Conservation (phyloP, 805 yeast genomes). For the Spathaspora gorwiae region DNA sequence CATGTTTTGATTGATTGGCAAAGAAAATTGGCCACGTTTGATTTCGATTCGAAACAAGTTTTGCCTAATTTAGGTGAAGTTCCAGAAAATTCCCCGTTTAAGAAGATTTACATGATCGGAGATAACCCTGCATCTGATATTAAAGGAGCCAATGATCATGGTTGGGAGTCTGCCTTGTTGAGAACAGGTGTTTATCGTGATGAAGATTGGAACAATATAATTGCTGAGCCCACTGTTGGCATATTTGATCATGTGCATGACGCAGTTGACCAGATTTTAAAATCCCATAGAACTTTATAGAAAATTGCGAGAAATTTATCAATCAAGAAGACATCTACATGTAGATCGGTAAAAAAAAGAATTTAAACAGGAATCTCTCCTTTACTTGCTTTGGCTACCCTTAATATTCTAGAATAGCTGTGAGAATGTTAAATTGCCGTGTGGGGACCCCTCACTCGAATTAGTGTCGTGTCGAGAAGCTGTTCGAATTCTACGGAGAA, state of each 20-base stretch:
- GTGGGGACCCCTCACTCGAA: too few relatives aligned
- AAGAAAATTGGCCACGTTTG: constrained; percentile 24
- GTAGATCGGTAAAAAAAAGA: too few relatives aligned
- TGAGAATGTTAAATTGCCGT: too few relatives aligned
- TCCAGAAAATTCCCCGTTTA: constrained; percentile 33
- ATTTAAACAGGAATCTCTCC: too few relatives aligned
- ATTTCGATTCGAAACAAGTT: constrained; percentile 15
- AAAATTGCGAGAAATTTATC: background rate
- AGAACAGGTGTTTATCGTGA: constrained; percentile 84
- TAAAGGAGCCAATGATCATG: constrained; percentile 78
- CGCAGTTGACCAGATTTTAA: constrained; percentile 26
- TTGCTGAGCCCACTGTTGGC: constrained; percentile 47
- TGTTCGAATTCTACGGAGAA: too few relatives aligned
- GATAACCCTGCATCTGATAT: constrained; percentile 95
- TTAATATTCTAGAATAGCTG: too few relatives aligned
- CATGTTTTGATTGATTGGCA: constrained; percentile 59
- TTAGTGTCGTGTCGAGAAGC: too few relatives aligned
- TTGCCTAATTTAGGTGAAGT: constrained; percentile 45
- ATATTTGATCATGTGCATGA: constrained; percentile 45
- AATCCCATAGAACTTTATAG: constrained; percentile 1
- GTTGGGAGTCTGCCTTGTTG: constrained; percentile 85
- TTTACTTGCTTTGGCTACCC: too few relatives aligned
- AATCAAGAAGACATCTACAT: too few relatives aligned
- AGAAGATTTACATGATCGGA: constrained; percentile 87
- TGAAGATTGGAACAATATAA: constrained; percentile 38